These are phyloP conservation scores for Streptanthus diversifolius DNA, from an alignment of 345 rosid species.

Conservation along the genomic window DNA sequence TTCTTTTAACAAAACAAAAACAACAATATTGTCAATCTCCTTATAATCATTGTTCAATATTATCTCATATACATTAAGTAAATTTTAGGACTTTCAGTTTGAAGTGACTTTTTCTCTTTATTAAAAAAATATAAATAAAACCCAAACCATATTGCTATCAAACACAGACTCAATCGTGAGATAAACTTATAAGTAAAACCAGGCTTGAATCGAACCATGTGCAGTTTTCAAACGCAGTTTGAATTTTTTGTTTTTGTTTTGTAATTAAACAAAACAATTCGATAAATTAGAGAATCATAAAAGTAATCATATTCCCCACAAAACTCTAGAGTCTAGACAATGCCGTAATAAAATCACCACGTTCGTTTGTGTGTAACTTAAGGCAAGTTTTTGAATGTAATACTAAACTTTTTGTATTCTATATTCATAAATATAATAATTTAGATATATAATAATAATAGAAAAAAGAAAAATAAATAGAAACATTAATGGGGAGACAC, in stretches of 20 bases:
- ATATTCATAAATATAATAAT: background rate
- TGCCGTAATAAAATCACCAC: constrained; percentile 28
- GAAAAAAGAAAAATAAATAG: background rate
- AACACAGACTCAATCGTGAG: background rate
- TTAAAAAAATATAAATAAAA: background rate
- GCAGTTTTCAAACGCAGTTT: background rate
- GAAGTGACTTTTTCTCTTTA: background rate
- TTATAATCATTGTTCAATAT: background rate
- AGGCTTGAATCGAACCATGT: background rate
- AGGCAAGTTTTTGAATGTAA: constrained; percentile 24
- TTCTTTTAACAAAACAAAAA: constrained; percentile 30
- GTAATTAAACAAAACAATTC: background rate
- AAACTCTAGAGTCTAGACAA: background rate
- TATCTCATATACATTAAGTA: background rate
- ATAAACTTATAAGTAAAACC: background rate
- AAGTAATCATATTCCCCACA: constrained; percentile 28
- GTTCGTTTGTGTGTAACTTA: constrained; percentile 34
- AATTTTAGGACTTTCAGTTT: background rate
- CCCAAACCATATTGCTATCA: background rate
- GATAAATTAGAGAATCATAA: constrained; percentile 2
- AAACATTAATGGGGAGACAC: constrained; percentile 30
- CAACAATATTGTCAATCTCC: constrained; percentile 22
- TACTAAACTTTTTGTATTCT: background rate
- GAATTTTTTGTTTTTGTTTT: background rate
- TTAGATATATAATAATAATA: background rate